Base-by-base conservation (phyloP, 192 early-diverging fungal species). In the Coemansia pectinata region DNA sequence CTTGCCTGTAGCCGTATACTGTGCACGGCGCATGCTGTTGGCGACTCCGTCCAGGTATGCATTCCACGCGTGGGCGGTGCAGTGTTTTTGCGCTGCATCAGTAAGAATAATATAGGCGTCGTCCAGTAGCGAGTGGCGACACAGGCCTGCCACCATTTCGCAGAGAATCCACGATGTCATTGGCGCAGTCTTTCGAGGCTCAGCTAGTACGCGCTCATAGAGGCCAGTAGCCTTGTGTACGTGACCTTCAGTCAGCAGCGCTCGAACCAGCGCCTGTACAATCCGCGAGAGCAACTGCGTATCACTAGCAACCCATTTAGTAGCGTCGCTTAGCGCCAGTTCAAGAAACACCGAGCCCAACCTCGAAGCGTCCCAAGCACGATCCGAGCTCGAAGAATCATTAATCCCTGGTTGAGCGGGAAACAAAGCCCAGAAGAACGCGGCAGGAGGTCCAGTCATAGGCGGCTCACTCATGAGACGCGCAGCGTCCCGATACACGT, bases 1-100 rank as follows among this genome's bases (percentile, higher is more conserved):
- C 27, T n/a, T 58, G 25, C 55, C 55, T 34, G 55, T 10, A 17
- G 19, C 15, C 25, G 44, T 17, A 33, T 39, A 34, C 4, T 45
- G 60, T 21, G 23, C 36, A n/a, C 17, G 41, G 19, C 52, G 44
- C 25, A 66, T 65, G 34, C 44, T 33, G 41, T 62, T 58, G 4
- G 53, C 57, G 0, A 83, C 53, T 6, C 75, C 80, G 10, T 74
- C 69, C 34, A 83, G 50, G 36, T 83, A 83, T n/a, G 72, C 57
- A 23, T 83, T 83, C 80, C 80, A 83, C 31, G 53, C 69, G 19
- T 62, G 65, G 3, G 58, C 31, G 25, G 31, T 72, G 4, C 75
- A 65, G 12, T 63, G 45, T 33, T 25, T 34, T 5, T 19, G 34
- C 3, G 9, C 9, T 0, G 69, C 65, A 6, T 8, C 36, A 2